Percentiles rank a stretch among this genome's conserved stretches.
Evolutionary conservation across 306 rosid genomes (phyloP).

Genomic region (Amphicarpaea edgeworthii): DNA sequence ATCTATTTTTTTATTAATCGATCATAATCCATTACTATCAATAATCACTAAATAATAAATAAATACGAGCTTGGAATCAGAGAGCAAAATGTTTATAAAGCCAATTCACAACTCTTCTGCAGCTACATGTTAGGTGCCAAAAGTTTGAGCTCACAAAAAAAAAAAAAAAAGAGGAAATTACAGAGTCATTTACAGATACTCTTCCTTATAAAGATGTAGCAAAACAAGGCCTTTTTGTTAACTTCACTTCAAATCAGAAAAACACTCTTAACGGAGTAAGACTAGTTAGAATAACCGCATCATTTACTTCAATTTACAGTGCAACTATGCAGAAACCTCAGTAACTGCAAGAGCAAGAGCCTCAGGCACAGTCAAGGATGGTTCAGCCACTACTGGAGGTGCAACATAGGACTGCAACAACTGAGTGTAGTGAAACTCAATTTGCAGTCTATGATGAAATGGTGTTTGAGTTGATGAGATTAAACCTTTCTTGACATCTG

Average conservation of each 20-base stretch:
- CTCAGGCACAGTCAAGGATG: conserved; percentile 44
- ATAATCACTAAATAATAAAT: conserved; percentile 11
- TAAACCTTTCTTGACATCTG: conserved; percentile 93
- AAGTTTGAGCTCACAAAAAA: conserved; percentile 48
- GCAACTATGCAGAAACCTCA: conserved; percentile 49
- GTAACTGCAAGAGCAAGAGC: conserved; percentile 51
- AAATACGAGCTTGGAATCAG: conserved; percentile 42
- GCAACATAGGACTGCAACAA: conserved; percentile 47
- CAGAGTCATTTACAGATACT: conserved; percentile 50
- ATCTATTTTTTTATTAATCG: not conserved
- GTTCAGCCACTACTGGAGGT: conserved; percentile 48
- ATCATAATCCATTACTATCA: not conserved
- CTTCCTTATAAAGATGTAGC: conserved; percentile 48
- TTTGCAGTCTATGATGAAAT: conserved; percentile 92
- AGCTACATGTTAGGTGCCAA: conserved; percentile 45
- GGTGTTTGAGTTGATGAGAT: conserved; percentile 70
- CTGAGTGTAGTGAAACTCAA: conserved; percentile 88
- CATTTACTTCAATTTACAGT: conserved; percentile 60
- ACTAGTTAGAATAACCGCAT: conserved; percentile 69
- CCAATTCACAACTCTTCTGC: conserved; percentile 48
- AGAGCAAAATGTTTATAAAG: conserved; percentile 50
- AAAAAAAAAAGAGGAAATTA: conserved; percentile 49
- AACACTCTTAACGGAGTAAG: conserved; percentile 48
- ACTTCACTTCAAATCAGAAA: conserved; percentile 51
- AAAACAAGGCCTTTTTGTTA: conserved; percentile 53